Evolutionary conservation across 805 yeast species (phyloP), one percentile per base, ranked within the genome.

Genomic region (Pichia cabralensis): DNA sequence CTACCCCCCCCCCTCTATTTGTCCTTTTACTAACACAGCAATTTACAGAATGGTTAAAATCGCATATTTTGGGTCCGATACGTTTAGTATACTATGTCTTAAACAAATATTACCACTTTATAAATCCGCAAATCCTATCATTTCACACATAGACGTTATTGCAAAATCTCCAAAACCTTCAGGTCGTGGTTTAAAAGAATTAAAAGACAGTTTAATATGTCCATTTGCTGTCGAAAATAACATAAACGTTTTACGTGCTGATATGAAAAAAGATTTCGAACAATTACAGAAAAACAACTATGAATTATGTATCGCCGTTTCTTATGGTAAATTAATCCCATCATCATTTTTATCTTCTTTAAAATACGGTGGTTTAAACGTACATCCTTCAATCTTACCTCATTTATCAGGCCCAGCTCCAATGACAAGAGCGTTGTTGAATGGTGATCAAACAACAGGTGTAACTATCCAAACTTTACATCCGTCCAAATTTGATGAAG

Each of bases 311-410:
- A 65, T 92, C n/a, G 96, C 97, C 0, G 96, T 86, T 1, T 85
- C 96, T 0, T 92, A 76, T 53, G 98, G 97, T 0, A 65, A 66
- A 33, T 61, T 89, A 29, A 85, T 92, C 4, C 96, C 97, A 0
- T 59, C 57, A 0, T 38, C 53, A 2, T 73, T 85, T 43, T 55
- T 92, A 2, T 32, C 49, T 0, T 32, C 53, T 0, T 58, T 76
- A 15, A 53, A 55, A 10, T 73, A 55, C 48, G 85, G 88, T 4
- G 94, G 96, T 0, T 51, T 92, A 19, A 92, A 92, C 50, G 85
- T 92, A 1, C 98, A 92, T 53, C 98, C 98, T 0, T 85, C 96
- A 0, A 53, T 86, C 6, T 64, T 92, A 8, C 98, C 98, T 0
- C 61, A 59, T 30, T 74, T 82, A 46, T 71, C 85, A 3, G 98